phyloP scores from a whole-genome alignment of 2,329 filamentous ascomycete genomes.

The Neocatenulostroma microsporum region DNA sequence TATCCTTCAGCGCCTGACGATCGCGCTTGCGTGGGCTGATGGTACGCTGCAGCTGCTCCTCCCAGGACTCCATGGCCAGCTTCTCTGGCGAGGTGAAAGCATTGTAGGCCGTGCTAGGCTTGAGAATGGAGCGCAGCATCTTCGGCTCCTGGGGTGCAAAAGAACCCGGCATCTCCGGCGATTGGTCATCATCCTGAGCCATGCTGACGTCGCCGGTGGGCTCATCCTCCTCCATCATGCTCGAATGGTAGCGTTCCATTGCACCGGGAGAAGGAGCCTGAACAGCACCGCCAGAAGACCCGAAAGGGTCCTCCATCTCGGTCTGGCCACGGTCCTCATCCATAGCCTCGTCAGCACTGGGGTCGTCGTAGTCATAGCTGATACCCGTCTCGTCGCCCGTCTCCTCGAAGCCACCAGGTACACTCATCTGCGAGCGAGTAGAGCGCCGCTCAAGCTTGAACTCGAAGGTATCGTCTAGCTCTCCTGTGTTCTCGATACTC shows the following conservation, averaged over 20 bases:
- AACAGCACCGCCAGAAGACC: slow-evolving; percentile 22
- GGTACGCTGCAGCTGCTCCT: slow-evolving; percentile 85
- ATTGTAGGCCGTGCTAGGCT: slow-evolving; percentile 29
- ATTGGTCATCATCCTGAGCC: slow-evolving; percentile 65
- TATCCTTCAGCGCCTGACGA: slow-evolving; percentile 62
- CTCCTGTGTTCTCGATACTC: slow-evolving; percentile 19
- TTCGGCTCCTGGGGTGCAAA: slow-evolving; percentile 65
- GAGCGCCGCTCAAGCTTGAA: slow-evolving; percentile 44
- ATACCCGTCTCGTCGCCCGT: slow-evolving; percentile 40
- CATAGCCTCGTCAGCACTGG: slow-evolving; percentile 26
- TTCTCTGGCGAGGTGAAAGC: slow-evolving; percentile 48
- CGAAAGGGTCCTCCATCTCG: slow-evolving; percentile 19
- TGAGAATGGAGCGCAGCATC: slow-evolving; percentile 44
- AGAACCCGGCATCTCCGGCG: slow-evolving; percentile 70
- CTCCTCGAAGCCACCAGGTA: slow-evolving; percentile 76
- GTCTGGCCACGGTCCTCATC: slow-evolving; percentile 30
- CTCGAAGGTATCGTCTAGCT: slow-evolving; percentile 47
- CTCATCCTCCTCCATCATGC: slow-evolving; percentile 38
- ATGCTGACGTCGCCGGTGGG: slow-evolving; percentile 23
- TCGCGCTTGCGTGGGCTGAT: slow-evolving; percentile 92
- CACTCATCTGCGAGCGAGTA: slow-evolving; percentile 42
- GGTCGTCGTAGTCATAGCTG: slow-evolving; percentile 48
- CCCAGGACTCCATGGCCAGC: slow-evolving; percentile 70
- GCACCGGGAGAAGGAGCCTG: slow-evolving; percentile 23
- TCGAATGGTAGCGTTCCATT: slow-evolving; percentile 22